These are phyloP conservation scores for Halteria grandinella DNA, from an alignment of 73 alveolate species.

Conservation along the genomic window DNA sequence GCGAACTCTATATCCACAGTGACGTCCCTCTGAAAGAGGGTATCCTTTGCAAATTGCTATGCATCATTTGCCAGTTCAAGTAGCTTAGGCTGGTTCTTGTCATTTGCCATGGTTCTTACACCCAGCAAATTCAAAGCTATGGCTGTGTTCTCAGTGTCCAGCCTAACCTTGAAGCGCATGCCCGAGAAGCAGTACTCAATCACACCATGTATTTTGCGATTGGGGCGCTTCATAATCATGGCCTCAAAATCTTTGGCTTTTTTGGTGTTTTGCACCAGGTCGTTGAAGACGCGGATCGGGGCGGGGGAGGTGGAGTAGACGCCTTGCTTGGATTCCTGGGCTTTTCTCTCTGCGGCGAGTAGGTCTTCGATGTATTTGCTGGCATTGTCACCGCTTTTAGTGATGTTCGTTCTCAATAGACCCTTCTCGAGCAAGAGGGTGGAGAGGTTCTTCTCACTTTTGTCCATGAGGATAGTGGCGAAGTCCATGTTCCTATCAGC, in stretches of 20 bases:
- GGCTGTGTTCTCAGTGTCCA: constrained; percentile 81
- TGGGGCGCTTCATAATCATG: constrained; percentile 56
- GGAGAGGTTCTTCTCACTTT: constrained; percentile 63
- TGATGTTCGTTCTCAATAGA: constrained; percentile 59
- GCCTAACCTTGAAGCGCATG: constrained; percentile 83
- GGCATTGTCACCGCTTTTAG: constrained; percentile 76
- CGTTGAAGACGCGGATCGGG: constrained; percentile 59
- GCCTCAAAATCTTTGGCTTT: constrained; percentile 62
- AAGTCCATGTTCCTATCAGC: constrained; percentile 71
- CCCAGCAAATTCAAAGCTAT: constrained; percentile 87
- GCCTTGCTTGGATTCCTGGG: constrained; percentile 70
- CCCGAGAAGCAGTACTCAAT: constrained; percentile 94
- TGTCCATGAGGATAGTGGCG: constrained; percentile 65
- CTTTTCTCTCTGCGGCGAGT: constrained; percentile 73
- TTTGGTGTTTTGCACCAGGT: constrained; percentile 49
- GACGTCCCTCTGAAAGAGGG: constrained; percentile 90
- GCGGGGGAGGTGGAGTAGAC: constrained; percentile 56
- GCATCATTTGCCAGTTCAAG: constrained; percentile 83
- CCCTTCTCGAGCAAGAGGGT: constrained; percentile 68
- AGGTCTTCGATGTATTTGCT: constrained; percentile 76
- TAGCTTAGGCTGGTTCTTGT: constrained; percentile 87
- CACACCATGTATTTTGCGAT: constrained; percentile 79
- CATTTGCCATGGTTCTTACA: constrained; percentile 85
- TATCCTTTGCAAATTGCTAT: constrained; percentile 82
- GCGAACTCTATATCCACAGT: constrained; percentile 80